Evolutionary conservation across 2,329 filamentous ascomycete genomes (phyloP), one percentile per base, ranked within the genome.

Genomic region (Fusarium cyanostomum): DNA sequence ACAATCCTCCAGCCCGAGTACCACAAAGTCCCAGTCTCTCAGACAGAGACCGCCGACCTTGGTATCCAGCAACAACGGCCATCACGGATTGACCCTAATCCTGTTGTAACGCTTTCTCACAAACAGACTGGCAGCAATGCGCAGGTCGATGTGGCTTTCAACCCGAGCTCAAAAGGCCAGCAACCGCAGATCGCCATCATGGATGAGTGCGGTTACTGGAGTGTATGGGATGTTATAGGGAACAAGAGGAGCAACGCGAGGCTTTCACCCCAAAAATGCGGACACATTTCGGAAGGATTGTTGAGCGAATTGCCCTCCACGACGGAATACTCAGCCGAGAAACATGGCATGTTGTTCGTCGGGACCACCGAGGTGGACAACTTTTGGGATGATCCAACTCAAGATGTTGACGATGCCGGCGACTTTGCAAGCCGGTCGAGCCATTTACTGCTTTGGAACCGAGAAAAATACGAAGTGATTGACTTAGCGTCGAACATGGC

Each of bases 151-250:
- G 79, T 90, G 4, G 75, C 84, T 0, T 91, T 93, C 72, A 89
- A 88, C 62, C 85, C 89, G 0, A 74, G 75, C 5, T 70, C 70
- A 6, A 64, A 58, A 15, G 71, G 77, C 56, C 63, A 84, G 77
- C 72, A 85, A 80, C 82, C 86, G 2, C 88, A 90, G 67, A 76
- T 93, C 49, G 88, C 82, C 13, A 79, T 92, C 24, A 79, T 93
- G 15, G 89, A 93, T 67, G 80, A 86, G 48, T 77, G 77, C 30
- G 90, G 89, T 2, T 80, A 78, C 55, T 94, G 90, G 91, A 87
- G 80, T 38, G 74, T 92, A 5, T 92, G 89, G 87, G 82, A 90
- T 59, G 76, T 90, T 21, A 64, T 68, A 11, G 78, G 77, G 51
- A 78, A 70, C 60, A 70, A 74, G 18, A 73, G 75, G 16, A 77